Percentiles rank a stretch among this genome's conserved stretches.
Evolutionary conservation across 352 stramenopile species (phyloP).

Genomic region (Elongisporangium prolatum): DNA sequence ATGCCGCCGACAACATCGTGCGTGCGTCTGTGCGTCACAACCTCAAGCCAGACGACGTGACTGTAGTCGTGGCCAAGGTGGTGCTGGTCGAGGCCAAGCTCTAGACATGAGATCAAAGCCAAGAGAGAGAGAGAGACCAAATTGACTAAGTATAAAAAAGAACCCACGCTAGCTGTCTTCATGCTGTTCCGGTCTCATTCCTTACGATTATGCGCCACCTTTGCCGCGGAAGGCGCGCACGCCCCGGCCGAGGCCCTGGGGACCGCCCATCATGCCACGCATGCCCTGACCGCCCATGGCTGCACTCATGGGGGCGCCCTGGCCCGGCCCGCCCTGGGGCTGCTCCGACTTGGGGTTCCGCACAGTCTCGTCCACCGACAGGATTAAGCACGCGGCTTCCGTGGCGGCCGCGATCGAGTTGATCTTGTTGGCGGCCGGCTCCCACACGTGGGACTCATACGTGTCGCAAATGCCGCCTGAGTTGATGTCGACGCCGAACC

Average conservation of each 20-base stretch:
- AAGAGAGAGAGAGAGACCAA: neutral
- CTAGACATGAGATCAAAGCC: constrained; percentile 9
- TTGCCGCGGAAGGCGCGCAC: constrained; percentile 77
- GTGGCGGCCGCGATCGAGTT: constrained; percentile 95
- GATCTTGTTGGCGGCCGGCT: constrained; percentile 98
- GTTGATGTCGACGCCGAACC: constrained; percentile 98
- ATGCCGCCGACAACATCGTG: constrained; percentile 62
- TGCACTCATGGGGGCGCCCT: constrained; percentile 76
- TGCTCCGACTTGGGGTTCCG: constrained; percentile 97
- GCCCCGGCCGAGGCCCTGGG: constrained; percentile 66
- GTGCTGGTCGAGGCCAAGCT: constrained; percentile 47
- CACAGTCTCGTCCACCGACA: constrained; percentile 99
- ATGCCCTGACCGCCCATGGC: constrained; percentile 92
- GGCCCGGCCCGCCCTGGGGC: constrained; percentile 53
- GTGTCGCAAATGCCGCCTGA: constrained; percentile 97
- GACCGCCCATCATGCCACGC: constrained; percentile 85
- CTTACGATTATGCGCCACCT: constrained; percentile 57
- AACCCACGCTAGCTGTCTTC: neutral
- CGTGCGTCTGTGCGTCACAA: constrained; percentile 70
- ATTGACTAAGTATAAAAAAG: neutral
- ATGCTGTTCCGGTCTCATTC: neutral
- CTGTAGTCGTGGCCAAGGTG: constrained; percentile 71
- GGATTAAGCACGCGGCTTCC: constrained; percentile 97
- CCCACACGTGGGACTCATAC: constrained; percentile 97
- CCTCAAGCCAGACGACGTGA: constrained; percentile 81